Evolutionary conservation across 306 rosid genomes (phyloP).

Genomic region (Benincasa hispida): DNA sequence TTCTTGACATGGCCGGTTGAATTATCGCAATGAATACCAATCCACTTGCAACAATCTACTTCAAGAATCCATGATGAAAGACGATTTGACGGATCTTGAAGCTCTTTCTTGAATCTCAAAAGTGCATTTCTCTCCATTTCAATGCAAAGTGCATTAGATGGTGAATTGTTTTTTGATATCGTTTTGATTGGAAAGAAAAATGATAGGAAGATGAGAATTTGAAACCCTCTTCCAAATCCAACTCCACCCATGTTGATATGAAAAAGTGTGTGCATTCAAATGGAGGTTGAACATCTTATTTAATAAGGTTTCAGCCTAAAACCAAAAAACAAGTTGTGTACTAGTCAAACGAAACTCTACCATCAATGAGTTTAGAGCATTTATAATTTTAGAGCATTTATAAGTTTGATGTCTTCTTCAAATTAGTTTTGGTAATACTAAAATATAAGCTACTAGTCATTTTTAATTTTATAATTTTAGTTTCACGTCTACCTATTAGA

Average conservation of each 20-base stretch:
- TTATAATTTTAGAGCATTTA: no score
- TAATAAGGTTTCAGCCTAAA: no score
- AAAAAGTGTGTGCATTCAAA: not conserved
- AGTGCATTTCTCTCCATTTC: not conserved
- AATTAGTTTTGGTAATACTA: no score
- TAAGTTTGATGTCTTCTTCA: no score
- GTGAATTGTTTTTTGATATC: not conserved
- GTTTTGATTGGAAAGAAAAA: not conserved
- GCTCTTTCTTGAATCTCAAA: not conserved
- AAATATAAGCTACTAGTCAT: no score
- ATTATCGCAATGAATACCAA: constrained; percentile 1
- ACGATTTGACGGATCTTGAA: not conserved
- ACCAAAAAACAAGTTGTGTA: no score
- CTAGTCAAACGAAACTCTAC: no score
- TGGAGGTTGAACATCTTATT: no score
- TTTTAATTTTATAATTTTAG: no score
- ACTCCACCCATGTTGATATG: not conserved
- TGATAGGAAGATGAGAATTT: not conserved
- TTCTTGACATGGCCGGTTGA: constrained; percentile 3
- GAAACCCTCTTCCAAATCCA: not conserved
- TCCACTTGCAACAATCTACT: constrained; percentile 6
- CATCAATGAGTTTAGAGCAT: no score
- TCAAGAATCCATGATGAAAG: not conserved
- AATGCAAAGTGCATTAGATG: not conserved
- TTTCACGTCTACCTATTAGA: no score